These are phyloP conservation scores for Candida xiaguanensis DNA, from an alignment of 805 yeast genomes.

Conservation along the genomic window DNA sequence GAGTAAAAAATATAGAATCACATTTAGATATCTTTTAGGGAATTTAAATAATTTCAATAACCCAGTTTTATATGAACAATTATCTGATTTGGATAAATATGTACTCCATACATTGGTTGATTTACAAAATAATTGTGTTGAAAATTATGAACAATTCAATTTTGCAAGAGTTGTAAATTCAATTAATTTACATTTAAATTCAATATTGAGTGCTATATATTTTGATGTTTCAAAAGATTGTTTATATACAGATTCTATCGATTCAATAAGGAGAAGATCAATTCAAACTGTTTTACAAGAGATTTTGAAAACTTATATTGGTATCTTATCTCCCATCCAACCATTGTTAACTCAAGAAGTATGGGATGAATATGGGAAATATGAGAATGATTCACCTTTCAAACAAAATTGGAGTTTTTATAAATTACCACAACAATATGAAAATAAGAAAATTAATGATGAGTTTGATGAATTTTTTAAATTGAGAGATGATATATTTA, in stretches of 20 bases:
- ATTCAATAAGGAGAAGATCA: slow-evolving; percentile 49
- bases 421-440: slow-evolving; percentile 30
- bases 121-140: slow-evolving; percentile 40
- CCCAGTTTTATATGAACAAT: slow-evolving; percentile 33
- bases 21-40: slow-evolving; percentile 79
- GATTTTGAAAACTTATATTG: slow-evolving; percentile 58
- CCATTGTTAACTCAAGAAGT: slow-evolving; percentile 88
- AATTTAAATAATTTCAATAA: slow-evolving; percentile 50
- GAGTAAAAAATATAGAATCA: slow-evolving; percentile 75
- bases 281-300: slow-evolving; percentile 65
- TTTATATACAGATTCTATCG: slow-evolving; percentile 63
- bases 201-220: slow-evolving; percentile 74
- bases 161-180: slow-evolving; percentile 69
- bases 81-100: slow-evolving; percentile 53
- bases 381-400: slow-evolving; percentile 42
- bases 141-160: slow-evolving; percentile 53
- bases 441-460: slow-evolving; percentile 28
- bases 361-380: slow-evolving; percentile 57
- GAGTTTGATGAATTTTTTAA: slow-evolving; percentile 47
- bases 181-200: slow-evolving; percentile 68
- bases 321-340: slow-evolving; percentile 71
- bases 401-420: slow-evolving; percentile 34
- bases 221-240: slow-evolving; percentile 85
- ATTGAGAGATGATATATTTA: slow-evolving; percentile 48
- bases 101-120: slow-evolving; percentile 52